phyloP scores from a whole-genome alignment of 2,329 filamentous ascomycete genomes.

The Phialophora expanda region DNA sequence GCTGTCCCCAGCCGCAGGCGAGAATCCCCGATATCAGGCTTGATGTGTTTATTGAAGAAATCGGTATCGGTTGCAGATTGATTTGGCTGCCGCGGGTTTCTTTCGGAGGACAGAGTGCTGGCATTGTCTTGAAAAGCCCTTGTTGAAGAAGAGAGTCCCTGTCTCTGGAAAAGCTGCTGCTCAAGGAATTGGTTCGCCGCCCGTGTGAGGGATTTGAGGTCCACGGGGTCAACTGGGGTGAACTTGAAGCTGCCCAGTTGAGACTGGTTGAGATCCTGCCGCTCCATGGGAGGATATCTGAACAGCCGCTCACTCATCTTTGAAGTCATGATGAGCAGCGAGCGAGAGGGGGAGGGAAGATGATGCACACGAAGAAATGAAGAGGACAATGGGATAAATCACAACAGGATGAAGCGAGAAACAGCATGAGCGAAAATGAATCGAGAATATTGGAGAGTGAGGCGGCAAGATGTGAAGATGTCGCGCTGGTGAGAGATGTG shows the following conservation, averaged over 20 bases:
- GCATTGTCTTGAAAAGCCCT: conserved; percentile 8
- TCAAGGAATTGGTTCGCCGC: conserved; percentile 22
- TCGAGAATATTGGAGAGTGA: background rate
- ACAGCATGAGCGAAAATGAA: background rate
- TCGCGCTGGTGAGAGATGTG: background rate
- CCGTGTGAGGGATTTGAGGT: conserved; percentile 17
- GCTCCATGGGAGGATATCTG: conserved; percentile 39
- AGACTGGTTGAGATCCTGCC: conserved; percentile 39
- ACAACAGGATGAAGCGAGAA: conserved; percentile 6
- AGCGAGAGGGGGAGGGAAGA: background rate
- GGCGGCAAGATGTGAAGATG: background rate
- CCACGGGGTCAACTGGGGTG: conserved; percentile 34
- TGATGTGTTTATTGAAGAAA: conserved; percentile 38
- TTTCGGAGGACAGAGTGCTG: background rate
- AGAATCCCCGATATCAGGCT: conserved; percentile 34
- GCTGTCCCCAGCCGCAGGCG: conserved; percentile 35
- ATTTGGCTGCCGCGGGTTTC: background rate
- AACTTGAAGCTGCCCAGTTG: conserved; percentile 41
- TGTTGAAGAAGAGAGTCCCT: background rate
- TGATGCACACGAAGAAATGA: conserved; percentile 20
- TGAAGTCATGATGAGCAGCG: conserved; percentile 14
- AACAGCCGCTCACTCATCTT: conserved; percentile 28
- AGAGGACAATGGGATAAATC: conserved; percentile 10
- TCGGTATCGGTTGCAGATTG: conserved; percentile 20
- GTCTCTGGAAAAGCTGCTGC: conserved; percentile 14